Base-by-base conservation (phyloP, 75 land plant species). In the Cupressus sempervirens region DNA sequence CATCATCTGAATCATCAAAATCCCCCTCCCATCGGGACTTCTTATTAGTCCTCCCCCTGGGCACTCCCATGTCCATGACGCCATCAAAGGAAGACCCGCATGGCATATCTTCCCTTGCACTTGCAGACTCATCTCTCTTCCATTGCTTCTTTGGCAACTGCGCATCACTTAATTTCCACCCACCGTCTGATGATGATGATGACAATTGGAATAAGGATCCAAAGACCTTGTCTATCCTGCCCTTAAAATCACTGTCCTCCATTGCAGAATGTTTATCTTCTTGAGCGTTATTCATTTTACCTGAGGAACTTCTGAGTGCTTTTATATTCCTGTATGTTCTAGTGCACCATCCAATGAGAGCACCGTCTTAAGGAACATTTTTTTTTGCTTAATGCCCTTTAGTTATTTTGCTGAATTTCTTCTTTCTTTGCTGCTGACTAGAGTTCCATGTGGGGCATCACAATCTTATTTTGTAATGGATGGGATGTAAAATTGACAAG, bases 201-300 rank as follows among this genome's bases (percentile, higher is more conserved):
- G 86, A 36, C 14, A 56, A 38, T 32, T 83, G 35, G 40, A 92
- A 84, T 23, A 85, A 68, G 29, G 94, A 83, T 36, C 97, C 98
- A 87, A 96, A 96, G 40, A 91, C 88, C 75, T 87, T 87, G 83
- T 94, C 95, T 45, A 96, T 91, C 3, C 98, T 87, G 16, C 83
- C 87, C 41, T 86, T 90, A 87, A 93, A 93, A 79, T 45, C 46
- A 74, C 82, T 83, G 26, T 93, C 91, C n/a, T 90, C 94, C 94
- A 92, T 92, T n/a, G 7, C 36, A 52, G 83, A 48, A 5, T 7
- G 83, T 36, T 23, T 58, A 52, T 83, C 46, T 56, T 40, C 84
- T 43, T 12, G 80, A 30, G 34, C 16, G 15, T n/a, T 38, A 10
- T 35, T 43, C 72, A 11, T 70, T 15, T 32, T 70, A 9, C 48